phyloP scores from a whole-genome alignment of 768 basidiomycete species.

The Phlebiopsis gigantea region DNA sequence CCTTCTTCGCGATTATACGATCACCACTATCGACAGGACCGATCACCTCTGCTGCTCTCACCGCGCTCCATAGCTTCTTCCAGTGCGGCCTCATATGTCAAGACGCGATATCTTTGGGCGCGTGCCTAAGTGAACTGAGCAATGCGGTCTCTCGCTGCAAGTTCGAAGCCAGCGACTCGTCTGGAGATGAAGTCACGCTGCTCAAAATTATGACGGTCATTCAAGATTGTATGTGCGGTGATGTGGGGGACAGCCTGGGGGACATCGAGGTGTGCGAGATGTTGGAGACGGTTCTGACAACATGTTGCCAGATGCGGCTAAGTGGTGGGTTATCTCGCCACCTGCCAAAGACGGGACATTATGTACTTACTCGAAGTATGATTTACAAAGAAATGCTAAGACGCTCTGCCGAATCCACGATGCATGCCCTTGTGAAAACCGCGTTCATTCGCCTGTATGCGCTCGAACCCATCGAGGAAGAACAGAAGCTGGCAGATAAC shows the following conservation, averaged over 20 bases:
- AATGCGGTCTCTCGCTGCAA: conserved; percentile 92
- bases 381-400: conserved; percentile 70
- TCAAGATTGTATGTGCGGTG: conserved; percentile 71
- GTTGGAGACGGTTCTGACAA: conserved; percentile 95
- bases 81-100: conserved; percentile 66
- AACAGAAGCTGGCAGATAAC: conserved; percentile 51
- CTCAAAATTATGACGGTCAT: conserved; percentile 89
- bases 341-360: background rate
- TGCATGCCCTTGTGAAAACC: conserved; percentile 80
- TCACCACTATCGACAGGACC: conserved; percentile 95
- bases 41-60: conserved; percentile 92
- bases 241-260: conserved; percentile 66
- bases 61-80: conserved; percentile 86
- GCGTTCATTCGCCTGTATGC: conserved; percentile 72
- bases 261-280: conserved; percentile 98
- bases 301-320: conserved; percentile 95
- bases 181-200: conserved; percentile 95
- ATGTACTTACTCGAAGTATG: conserved; percentile 8
- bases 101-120: conserved; percentile 49
- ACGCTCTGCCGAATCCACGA: conserved; percentile 81
- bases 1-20: conserved; percentile 90
- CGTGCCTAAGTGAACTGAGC: conserved; percentile 77
- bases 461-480: conserved; percentile 63
- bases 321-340: conserved; percentile 58
- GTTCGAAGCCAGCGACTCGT: conserved; percentile 95